Percentiles rank a stretch among this genome's conserved stretches.
Evolutionary conservation across 1,284 basidiomycete species (phyloP).

Genomic region (Testicularia cyperi): DNA sequence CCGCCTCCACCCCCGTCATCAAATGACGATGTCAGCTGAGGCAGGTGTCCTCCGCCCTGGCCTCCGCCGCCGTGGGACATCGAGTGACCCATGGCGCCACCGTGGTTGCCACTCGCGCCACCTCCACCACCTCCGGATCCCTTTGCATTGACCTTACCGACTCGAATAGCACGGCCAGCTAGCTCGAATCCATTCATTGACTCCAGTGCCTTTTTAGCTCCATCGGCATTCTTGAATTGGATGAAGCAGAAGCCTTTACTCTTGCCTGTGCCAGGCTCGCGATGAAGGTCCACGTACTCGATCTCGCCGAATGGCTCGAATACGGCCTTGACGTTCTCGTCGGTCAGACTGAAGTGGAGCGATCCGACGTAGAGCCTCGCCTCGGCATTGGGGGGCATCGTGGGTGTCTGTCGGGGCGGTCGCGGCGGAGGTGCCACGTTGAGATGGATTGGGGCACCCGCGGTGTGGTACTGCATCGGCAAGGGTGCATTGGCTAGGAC

Average conservation of each 20-base stretch:
- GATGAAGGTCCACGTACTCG: slow-evolving; percentile 96
- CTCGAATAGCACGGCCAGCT: slow-evolving; percentile 74
- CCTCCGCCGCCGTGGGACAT: neutral
- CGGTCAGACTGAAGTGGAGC: slow-evolving; percentile 90
- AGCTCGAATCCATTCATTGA: slow-evolving; percentile 98
- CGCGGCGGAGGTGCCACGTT: slow-evolving; percentile 9
- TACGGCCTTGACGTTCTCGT: slow-evolving; percentile 94
- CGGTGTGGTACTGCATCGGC: slow-evolving; percentile 33
- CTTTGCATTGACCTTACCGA: slow-evolving; percentile 51
- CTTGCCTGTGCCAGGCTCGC: slow-evolving; percentile 82
- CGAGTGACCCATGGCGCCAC: too few species aligned
- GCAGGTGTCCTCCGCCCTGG: slow-evolving; percentile 24
- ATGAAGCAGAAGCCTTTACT: slow-evolving; percentile 98
- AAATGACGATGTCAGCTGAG: slow-evolving; percentile 43
- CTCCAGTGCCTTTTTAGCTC: slow-evolving; percentile 92
- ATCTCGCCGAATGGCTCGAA: slow-evolving; percentile 98
- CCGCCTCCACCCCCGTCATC: slow-evolving; percentile 56
- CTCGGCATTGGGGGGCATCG: slow-evolving; percentile 63
- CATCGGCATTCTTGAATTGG: slow-evolving; percentile 82
- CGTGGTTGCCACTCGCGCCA: slow-evolving; percentile 6
- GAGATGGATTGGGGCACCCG: slow-evolving; percentile 34
- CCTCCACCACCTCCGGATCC: slow-evolving; percentile 18
- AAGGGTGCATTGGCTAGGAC: slow-evolving; percentile 21
- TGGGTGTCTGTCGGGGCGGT: slow-evolving; percentile 16
- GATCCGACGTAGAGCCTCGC: slow-evolving; percentile 92